phyloP scores from a whole-genome alignment of 129 eudicot species.

The Glebionis coronaria region DNA sequence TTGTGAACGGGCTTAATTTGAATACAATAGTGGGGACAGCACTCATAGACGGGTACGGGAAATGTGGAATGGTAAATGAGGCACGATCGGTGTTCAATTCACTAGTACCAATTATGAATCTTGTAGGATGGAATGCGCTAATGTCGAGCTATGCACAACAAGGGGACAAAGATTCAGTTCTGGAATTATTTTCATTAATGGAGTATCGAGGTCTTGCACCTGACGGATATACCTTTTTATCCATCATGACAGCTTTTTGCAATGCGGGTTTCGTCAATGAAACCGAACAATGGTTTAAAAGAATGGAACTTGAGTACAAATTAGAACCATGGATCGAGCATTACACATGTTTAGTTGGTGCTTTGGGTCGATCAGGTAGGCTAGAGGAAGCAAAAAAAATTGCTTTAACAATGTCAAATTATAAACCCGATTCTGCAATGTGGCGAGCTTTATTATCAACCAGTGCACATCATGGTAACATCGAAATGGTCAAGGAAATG shows the following conservation, averaged over 20 bases:
- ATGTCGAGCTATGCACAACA: slow-evolving; percentile 82
- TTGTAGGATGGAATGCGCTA: slow-evolving; percentile 78
- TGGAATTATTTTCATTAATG: slow-evolving; percentile 49
- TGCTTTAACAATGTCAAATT: slow-evolving; percentile 61
- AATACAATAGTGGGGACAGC: slow-evolving; percentile 61
- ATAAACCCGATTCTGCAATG: slow-evolving; percentile 72
- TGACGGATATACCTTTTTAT: slow-evolving; percentile 66
- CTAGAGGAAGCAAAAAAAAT: slow-evolving; percentile 59
- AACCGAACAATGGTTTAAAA: slow-evolving; percentile 56
- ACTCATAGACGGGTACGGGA: slow-evolving; percentile 74
- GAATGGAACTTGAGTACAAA: slow-evolving; percentile 46
- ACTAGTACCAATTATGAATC: slow-evolving; percentile 35
- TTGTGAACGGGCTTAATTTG: slow-evolving; percentile 46
- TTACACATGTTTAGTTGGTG: slow-evolving; percentile 81
- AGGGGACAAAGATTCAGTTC: slow-evolving; percentile 49
- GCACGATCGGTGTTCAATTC: slow-evolving; percentile 63
- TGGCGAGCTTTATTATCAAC: slow-evolving; percentile 68
- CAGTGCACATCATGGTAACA: slow-evolving; percentile 43
- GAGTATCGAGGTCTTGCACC: slow-evolving; percentile 48
- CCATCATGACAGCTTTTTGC: slow-evolving; percentile 63
- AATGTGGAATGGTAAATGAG: slow-evolving; percentile 65
- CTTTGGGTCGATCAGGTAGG: slow-evolving; percentile 60
- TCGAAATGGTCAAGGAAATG: slow-evolving; percentile 55
- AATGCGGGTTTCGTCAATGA: slow-evolving; percentile 57
- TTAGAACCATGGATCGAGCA: slow-evolving; percentile 75